Percentiles rank a stretch among this genome's conserved stretches.
phyloP scores from a whole-genome alignment of 345 rosid species.

The rapeseed (Brassica napus) region DNA sequence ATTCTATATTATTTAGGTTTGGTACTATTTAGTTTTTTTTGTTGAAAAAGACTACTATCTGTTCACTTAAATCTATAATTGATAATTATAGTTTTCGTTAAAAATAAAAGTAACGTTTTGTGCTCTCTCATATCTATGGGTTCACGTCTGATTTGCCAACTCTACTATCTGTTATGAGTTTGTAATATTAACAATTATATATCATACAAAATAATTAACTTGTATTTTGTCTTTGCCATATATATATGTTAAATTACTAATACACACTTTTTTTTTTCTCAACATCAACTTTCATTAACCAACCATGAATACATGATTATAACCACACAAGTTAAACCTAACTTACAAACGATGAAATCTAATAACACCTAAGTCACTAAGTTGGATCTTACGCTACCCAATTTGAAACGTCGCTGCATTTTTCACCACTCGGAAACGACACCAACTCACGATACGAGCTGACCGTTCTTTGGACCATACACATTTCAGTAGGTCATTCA shows the following conservation, averaged over 20 bases:
- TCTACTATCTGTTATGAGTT: background rate
- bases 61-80: background rate
- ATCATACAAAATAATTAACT: background rate
- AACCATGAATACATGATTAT: too few relatives aligned
- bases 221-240: background rate
- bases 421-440: too few relatives aligned
- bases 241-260: background rate
- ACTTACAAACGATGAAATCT: too few relatives aligned
- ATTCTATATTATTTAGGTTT: constrained; percentile 9
- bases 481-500: background rate
- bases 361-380: too few relatives aligned
- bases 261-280: background rate
- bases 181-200: background rate
- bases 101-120: background rate
- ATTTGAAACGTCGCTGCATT: too few relatives aligned
- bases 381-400: too few relatives aligned
- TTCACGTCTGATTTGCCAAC: constrained; percentile 3
- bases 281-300: too few relatives aligned
- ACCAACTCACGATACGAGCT: too few relatives aligned
- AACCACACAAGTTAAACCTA: too few relatives aligned
- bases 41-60: background rate
- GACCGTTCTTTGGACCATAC: too few relatives aligned
- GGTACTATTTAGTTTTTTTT: constrained; percentile 11
- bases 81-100: background rate
- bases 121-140: constrained; percentile 1